Conservation (phyloP, 495 filamentous ascomycete genomes). For the Daldinia loculata region DNA sequence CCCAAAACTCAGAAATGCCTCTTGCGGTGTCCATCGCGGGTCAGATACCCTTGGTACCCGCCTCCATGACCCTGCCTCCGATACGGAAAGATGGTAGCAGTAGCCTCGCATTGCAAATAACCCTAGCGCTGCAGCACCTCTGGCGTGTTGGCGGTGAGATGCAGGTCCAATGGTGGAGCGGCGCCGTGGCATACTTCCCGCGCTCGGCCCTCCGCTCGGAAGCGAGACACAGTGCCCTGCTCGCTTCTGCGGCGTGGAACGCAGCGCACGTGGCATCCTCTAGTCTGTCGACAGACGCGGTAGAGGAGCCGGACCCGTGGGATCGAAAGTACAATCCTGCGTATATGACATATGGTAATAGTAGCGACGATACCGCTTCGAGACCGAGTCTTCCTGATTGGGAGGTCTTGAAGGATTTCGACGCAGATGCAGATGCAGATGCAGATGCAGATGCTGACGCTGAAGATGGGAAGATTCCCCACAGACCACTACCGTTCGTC, state of each 20-base stretch:
- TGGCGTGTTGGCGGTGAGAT: slow-evolving; percentile 81
- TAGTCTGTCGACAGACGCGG: slow-evolving; percentile 33
- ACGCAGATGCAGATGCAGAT: slow-evolving; percentile 22
- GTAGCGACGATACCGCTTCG: slow-evolving; percentile 14
- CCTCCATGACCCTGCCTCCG: slow-evolving; percentile 71
- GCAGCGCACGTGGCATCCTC: slow-evolving; percentile 40
- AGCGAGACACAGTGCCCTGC: slow-evolving; percentile 31
- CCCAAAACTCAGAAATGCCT: slow-evolving; percentile 24
- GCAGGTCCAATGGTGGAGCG: slow-evolving; percentile 75
- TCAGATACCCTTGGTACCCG: slow-evolving; percentile 88
- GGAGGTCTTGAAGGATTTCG: slow-evolving; percentile 45
- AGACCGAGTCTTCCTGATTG: slow-evolving; percentile 47
- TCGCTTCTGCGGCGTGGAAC: slow-evolving; percentile 49
- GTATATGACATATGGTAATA: slow-evolving; percentile 46
- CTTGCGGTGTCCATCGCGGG: slow-evolving; percentile 70
- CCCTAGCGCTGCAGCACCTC: slow-evolving; percentile 84
- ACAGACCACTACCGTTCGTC: slow-evolving; percentile 62
- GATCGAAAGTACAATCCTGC: slow-evolving; percentile 66
- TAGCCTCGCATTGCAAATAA: slow-evolving; percentile 37
- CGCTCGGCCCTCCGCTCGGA: slow-evolving; percentile 14
- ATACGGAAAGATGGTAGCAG: slow-evolving; percentile 34
- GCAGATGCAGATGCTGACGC: slow-evolving; percentile 22
- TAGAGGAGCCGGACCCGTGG: slow-evolving; percentile 72
- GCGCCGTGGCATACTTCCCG: slow-evolving; percentile 75
- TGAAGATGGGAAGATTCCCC: slow-evolving; percentile 8